These are phyloP conservation scores for Schizochytrium sp. DNA, from an alignment of 108 stramenopile genomes.

Conservation along the genomic window DNA sequence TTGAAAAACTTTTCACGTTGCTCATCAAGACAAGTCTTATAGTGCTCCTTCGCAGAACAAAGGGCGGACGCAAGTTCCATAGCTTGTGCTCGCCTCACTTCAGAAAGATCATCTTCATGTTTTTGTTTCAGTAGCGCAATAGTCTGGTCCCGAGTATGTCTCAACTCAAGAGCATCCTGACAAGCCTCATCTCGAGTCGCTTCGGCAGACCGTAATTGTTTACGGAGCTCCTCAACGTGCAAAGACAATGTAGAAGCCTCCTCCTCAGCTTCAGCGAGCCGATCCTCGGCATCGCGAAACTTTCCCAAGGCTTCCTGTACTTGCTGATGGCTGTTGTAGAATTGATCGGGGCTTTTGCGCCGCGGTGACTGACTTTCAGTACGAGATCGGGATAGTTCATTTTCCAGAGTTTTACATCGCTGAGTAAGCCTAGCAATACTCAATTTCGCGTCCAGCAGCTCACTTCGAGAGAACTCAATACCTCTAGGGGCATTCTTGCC, in stretches of 20 bases:
- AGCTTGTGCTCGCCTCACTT: not conserved
- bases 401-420: not conserved
- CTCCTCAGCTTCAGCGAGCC: slow-evolving; percentile 13
- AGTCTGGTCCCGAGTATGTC: not conserved
- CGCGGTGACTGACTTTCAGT: not conserved
- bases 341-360: not conserved
- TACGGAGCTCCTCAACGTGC: not conserved
- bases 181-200: not conserved
- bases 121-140: not conserved
- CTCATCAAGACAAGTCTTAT: not conserved
- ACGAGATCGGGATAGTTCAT: not conserved
- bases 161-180: not conserved
- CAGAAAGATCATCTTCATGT: not conserved
- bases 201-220: not conserved
- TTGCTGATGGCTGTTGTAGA: not conserved
- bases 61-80: not conserved
- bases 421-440: not conserved
- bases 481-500: not conserved
- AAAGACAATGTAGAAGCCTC: not conserved
- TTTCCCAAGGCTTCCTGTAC: not conserved
- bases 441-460: slow-evolving; percentile 23
- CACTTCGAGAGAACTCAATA: not conserved
- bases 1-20: slow-evolving; percentile 34
- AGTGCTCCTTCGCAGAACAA: slow-evolving; percentile 1
- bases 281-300: not conserved